phyloP scores from a whole-genome alignment of 169 alveolate species.

The Plasmodium ovale region DNA sequence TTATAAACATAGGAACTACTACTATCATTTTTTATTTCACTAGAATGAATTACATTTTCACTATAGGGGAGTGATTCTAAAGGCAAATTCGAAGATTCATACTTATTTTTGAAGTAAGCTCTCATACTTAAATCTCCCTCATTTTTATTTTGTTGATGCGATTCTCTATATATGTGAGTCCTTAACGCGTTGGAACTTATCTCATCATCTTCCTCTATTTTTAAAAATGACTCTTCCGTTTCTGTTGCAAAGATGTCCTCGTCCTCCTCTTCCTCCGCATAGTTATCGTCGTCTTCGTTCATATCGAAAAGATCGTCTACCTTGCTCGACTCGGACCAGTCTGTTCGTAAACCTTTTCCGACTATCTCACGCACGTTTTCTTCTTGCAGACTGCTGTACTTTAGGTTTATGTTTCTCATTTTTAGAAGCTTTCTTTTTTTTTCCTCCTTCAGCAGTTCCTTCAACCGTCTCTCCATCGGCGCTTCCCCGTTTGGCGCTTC shows the following conservation, averaged over 20 bases:
- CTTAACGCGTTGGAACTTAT: not conserved
- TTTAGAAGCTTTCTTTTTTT: slow-evolving; percentile 18
- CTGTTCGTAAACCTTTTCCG: not conserved
- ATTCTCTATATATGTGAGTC: slow-evolving; percentile 59
- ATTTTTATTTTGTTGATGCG: not conserved
- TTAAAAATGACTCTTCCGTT: slow-evolving; percentile 55
- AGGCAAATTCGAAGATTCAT: slow-evolving; percentile 16
- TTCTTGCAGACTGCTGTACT: slow-evolving; percentile 30
- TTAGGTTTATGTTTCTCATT: slow-evolving; percentile 48
- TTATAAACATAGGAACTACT: slow-evolving; percentile 12
- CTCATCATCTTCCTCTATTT: slow-evolving; percentile 35
- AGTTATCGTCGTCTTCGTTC: not conserved
- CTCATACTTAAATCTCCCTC: not conserved
- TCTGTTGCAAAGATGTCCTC: slow-evolving; percentile 56
- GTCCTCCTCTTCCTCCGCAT: not conserved
- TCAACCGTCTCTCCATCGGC: not conserved
- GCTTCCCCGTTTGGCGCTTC: not conserved
- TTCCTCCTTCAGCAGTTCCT: not conserved
- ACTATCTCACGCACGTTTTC: slow-evolving; percentile 1
- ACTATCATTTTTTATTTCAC: slow-evolving; percentile 7
- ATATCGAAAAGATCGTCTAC: not conserved
- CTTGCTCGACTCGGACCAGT: not conserved
- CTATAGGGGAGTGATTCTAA: too few species aligned
- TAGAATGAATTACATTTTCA: not conserved
- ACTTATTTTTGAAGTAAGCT: slow-evolving; percentile 30